Percentiles rank a stretch among this genome's conserved stretches.
Evolutionary conservation across 2,329 filamentous ascomycete genomes (phyloP).

Genomic region (Chrysosphaeria jannelii): DNA sequence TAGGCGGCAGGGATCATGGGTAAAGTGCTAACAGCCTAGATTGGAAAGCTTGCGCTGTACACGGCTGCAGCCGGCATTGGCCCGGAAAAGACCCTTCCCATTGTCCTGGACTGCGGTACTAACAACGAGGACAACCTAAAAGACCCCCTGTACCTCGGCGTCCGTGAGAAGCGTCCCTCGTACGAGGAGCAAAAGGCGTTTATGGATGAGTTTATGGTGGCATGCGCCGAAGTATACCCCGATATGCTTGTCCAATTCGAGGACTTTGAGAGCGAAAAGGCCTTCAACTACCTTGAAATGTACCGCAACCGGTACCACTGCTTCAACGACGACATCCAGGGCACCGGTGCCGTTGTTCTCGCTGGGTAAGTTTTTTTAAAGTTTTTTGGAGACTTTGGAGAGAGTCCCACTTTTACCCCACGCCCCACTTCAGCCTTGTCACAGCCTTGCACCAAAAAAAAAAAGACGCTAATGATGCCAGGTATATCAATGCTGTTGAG

Average conservation of each 20-base stretch:
- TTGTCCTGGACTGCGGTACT: conserved; percentile 35
- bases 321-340: conserved; percentile 98
- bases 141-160: conserved; percentile 64
- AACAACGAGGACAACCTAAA: conserved; percentile 33
- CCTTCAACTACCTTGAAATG: conserved; percentile 73
- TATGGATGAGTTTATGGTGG: conserved; percentile 91
- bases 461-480: conserved; percentile 32
- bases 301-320: conserved; percentile 75
- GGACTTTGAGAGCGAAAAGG: conserved; percentile 78
- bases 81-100: conserved; percentile 52
- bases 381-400: no score
- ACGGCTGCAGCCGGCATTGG: conserved; percentile 85
- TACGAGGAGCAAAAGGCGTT: conserved; percentile 62
- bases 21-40: conserved; percentile 12
- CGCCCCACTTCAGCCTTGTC: no score
- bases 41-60: conserved; percentile 88
- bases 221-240: conserved; percentile 42
- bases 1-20: no score
- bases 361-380: conserved; percentile 27
- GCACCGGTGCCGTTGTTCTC: conserved; percentile 81
- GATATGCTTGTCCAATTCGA: conserved; percentile 68
- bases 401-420: no score
- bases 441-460: no score
- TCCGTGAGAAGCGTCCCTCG: conserved; percentile 52
- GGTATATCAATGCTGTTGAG: conserved; percentile 44